Evolutionary conservation across 2,329 filamentous ascomycete species (phyloP), one percentile per base, ranked within the genome.

Genomic region (Acarospora socialis): DNA sequence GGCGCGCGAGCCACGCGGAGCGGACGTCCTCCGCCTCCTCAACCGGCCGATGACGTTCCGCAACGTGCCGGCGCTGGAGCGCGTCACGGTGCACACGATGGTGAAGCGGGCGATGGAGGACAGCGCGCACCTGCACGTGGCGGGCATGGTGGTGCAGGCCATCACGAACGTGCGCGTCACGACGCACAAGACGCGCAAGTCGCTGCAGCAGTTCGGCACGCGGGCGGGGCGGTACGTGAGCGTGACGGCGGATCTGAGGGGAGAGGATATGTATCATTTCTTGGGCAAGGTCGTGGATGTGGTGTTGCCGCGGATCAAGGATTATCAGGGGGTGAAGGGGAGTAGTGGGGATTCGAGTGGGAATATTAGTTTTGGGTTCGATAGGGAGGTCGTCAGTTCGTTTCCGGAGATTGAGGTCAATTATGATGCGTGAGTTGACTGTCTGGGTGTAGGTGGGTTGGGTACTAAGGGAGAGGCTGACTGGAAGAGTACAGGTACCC

Each of bases 391-490:
- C 44, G 73, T 93, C 47, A 73, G 78, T 30, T 63, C 81, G 43
- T 98, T 95, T 60, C 90, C 90, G 0, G 90, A 98, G 61, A 72
- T 98, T 27, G 86, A 94, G 57, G 73, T 83, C 46, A 94, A 93
- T 62, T 93, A 90, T 51, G 82, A 92, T 59, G 65, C 69, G 83
- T 92, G 60, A 68, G 81, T 69, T 33, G 21, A 6, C 3, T 33
- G 19, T 21, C 18, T 12, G 25, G 20, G 34, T 6, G 9, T 13
- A 18, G n/a, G 16, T 22, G 15, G 19, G 21, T 13, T n/a, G 5
- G 9, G 20, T 30, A 4, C 19, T 12, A 9, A 18, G 16, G 12
- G 23, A 29, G 15, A n/a, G 4, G 28, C 20, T 24, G 4, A 13
- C 21, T 10, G 15, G 14, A 4, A 27, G 17, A 8, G 6, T 42